Evolutionary conservation across 495 filamentous ascomycete species (phyloP).

Genomic region (Annulohypoxylon maeteangense): DNA sequence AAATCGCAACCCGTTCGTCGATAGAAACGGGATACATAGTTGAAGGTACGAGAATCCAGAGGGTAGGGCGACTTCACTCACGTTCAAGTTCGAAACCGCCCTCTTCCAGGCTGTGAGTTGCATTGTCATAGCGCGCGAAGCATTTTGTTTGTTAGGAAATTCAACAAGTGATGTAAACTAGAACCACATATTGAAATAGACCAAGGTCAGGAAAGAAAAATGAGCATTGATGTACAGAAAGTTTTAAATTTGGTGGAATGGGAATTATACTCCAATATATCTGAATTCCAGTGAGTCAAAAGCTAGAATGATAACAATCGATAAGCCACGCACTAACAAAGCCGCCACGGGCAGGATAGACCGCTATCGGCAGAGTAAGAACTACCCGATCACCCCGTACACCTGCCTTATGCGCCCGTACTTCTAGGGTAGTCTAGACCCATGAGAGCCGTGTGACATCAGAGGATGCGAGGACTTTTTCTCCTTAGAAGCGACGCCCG

Average conservation of each 20-base stretch:
- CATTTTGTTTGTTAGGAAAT: conserved; percentile 35
- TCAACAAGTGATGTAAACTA: conserved; percentile 19
- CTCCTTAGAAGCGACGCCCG: conserved; percentile 15
- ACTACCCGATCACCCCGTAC: conserved; percentile 7
- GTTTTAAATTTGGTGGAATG: background rate
- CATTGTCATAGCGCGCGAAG: conserved; percentile 47
- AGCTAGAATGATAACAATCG: conserved; percentile 24
- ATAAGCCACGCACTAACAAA: conserved; percentile 34
- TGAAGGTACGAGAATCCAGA: background rate
- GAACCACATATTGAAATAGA: conserved; percentile 22
- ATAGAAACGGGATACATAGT: background rate
- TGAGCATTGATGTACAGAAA: background rate
- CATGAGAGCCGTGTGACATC: conserved; percentile 27
- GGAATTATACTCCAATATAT: conserved; percentile 26
- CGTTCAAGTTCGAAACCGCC: conserved; percentile 46
- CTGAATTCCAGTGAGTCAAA: conserved; percentile 38
- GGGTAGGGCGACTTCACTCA: conserved; percentile 31
- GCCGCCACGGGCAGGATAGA: conserved; percentile 20
- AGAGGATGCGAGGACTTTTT: conserved; percentile 33
- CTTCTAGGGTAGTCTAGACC: conserved; percentile 10
- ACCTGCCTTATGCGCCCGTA: conserved; percentile 13
- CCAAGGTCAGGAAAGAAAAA: background rate
- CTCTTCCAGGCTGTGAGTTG: conserved; percentile 46
- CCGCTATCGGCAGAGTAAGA: conserved; percentile 34
- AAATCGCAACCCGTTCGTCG: background rate